A percentile compares a stretch with the other conserved stretches of the same genome.
phyloP scores from a whole-genome alignment of 441 rosid species.

The Populus hybrid region DNA sequence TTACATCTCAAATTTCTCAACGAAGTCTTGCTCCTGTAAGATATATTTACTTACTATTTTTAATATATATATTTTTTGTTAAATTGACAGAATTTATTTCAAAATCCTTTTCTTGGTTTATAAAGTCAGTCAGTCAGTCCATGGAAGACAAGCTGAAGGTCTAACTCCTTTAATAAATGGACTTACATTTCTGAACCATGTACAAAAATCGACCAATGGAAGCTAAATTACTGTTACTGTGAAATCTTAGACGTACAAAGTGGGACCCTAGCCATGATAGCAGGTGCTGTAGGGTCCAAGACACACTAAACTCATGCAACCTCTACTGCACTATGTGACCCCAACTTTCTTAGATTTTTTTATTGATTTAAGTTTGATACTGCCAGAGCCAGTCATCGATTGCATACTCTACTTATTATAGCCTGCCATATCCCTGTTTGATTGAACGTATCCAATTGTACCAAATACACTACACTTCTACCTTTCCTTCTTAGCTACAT shows the following conservation, averaged over 20 bases:
- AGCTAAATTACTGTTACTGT: conserved; percentile 13
- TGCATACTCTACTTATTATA: conserved; percentile 24
- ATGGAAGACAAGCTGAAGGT: neutral
- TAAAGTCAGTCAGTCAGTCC: too few species aligned
- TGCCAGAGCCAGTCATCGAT: conserved; percentile 20
- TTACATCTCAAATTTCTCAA: too few species aligned
- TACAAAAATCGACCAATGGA: neutral
- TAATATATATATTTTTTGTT: too few species aligned
- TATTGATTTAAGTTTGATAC: conserved; percentile 24
- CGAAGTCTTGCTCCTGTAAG: too few species aligned
- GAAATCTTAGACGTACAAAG: conserved; percentile 1
- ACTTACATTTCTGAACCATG: neutral
- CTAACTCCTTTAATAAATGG: conserved; percentile 13
- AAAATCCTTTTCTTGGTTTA: too few species aligned
- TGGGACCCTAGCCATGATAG: conserved; percentile 6
- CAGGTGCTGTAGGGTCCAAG: conserved; percentile 1
- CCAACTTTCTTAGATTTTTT: conserved; percentile 18
- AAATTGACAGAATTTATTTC: too few species aligned
- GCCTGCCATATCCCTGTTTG: conserved; percentile 10
- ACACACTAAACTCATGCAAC: conserved; percentile 3
- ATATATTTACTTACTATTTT: too few species aligned
- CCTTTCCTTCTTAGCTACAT: neutral
- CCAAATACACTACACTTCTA: neutral
- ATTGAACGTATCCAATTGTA: conserved; percentile 13
- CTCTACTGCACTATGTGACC: neutral